A percentile compares a stretch with the other conserved stretches of the same genome.
Conservation (phyloP, 2,329 filamentous ascomycete species). For the Talaromyces sp. region DNA sequence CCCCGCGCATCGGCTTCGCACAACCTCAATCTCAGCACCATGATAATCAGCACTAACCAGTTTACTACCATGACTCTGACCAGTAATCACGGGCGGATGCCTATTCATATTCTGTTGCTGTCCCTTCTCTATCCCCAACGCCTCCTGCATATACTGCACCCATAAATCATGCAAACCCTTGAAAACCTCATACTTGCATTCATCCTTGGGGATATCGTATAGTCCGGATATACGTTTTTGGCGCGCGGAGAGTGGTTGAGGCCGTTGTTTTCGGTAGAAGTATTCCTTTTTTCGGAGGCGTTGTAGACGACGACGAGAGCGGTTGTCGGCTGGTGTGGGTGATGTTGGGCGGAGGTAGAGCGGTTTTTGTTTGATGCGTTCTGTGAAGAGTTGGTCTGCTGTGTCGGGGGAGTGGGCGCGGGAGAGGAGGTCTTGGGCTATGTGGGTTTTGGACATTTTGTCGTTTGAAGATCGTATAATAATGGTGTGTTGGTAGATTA, state of each 20-base stretch:
- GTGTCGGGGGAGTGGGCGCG: constrained; percentile 74
- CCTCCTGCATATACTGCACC: constrained; percentile 77
- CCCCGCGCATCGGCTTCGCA: constrained; percentile 71
- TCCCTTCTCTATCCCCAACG: constrained; percentile 57
- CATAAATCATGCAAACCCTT: constrained; percentile 72
- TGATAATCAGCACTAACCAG: constrained; percentile 85
- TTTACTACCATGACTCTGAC: constrained; percentile 50
- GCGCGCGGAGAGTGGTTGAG: constrained; percentile 68
- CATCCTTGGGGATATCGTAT: constrained; percentile 65
- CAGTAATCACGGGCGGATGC: constrained; percentile 48
- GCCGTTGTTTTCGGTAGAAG: constrained; percentile 48
- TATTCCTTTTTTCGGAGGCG: constrained; percentile 45
- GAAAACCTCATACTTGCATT: constrained; percentile 70
- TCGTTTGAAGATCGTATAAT: too few species aligned
- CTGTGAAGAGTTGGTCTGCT: constrained; percentile 66
- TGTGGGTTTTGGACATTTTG: constrained; percentile 27
- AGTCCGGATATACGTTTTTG: constrained; percentile 69
- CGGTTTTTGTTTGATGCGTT: constrained; percentile 77
- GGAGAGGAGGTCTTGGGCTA: constrained; percentile 62
- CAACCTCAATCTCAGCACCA: constrained; percentile 76
- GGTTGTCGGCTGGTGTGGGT: constrained; percentile 53
- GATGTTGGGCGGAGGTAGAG: constrained; percentile 73
- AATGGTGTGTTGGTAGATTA: background rate
- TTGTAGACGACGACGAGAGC: constrained; percentile 50
- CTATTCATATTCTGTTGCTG: constrained; percentile 15